Conservation (phyloP, 225 moss, liverwort and hornwort species). For the Bryoerythrophyllum caledonicum region DNA sequence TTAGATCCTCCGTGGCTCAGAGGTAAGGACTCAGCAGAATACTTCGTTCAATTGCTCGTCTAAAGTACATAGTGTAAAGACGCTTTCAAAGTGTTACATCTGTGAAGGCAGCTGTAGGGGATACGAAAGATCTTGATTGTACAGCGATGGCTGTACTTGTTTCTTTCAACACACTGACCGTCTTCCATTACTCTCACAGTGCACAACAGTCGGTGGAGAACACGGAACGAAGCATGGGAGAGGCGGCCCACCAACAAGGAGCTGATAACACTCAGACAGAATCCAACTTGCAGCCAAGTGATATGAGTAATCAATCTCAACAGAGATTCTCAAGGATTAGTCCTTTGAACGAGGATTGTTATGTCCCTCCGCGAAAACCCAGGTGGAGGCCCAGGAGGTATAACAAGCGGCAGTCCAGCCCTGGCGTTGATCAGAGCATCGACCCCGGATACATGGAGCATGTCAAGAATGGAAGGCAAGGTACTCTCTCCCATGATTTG, state of each 20-base stretch:
- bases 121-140: background rate
- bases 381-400: slow-evolving; percentile 29
- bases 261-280: slow-evolving; percentile 18
- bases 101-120: background rate
- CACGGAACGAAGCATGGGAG: slow-evolving; percentile 15
- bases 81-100: background rate
- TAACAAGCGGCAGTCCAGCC: slow-evolving; percentile 20
- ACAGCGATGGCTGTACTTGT: background rate
- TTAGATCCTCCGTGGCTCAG: slow-evolving; percentile 21
- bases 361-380: slow-evolving; percentile 14
- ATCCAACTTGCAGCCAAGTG: slow-evolving; percentile 3
- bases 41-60: background rate
- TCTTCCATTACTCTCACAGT: slow-evolving; percentile 13
- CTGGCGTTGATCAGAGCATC: slow-evolving; percentile 20
- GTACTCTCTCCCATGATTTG: slow-evolving; percentile 30
- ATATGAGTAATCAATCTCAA: slow-evolving; percentile 11
- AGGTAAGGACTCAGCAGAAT: slow-evolving; percentile 6
- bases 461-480: slow-evolving; percentile 27
- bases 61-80: background rate
- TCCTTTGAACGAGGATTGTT: slow-evolving; percentile 17
- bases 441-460: slow-evolving; percentile 19
- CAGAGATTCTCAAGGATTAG: slow-evolving; percentile 3
- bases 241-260: slow-evolving; percentile 11
- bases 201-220: slow-evolving; percentile 18
- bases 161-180: background rate